These are phyloP conservation scores for Candida taoyuanica DNA, from an alignment of 805 yeast genomes.

Conservation along the genomic window DNA sequence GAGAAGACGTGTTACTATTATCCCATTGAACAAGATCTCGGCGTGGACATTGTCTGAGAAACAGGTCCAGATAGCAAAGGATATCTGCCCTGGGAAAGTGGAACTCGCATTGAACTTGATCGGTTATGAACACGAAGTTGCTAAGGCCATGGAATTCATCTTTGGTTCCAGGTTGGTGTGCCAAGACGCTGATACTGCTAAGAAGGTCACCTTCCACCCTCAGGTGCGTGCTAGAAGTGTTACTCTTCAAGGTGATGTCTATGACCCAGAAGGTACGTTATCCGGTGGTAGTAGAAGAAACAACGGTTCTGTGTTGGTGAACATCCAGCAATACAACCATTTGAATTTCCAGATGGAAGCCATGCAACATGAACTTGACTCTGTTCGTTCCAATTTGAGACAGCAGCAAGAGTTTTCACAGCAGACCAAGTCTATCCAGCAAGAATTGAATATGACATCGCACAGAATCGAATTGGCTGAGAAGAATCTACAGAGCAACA, in stretches of 20 bases:
- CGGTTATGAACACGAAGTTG: constrained; percentile 64
- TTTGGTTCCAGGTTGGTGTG: constrained; percentile 91
- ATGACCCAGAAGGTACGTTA: constrained; percentile 93
- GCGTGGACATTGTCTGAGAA: constrained; percentile 51
- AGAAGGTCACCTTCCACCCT: constrained; percentile 82
- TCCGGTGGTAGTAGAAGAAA: constrained; percentile 88
- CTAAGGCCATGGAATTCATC: constrained; percentile 83
- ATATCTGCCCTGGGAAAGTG: constrained; percentile 77
- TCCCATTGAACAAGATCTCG: constrained; percentile 84
- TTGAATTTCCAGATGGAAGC: constrained; percentile 35
- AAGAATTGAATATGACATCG: constrained; percentile 48
- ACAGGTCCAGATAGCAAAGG: constrained; percentile 60
- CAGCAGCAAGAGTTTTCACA: constrained; percentile 40
- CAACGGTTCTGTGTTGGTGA: constrained; percentile 52
- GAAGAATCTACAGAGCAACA: constrained; percentile 50
- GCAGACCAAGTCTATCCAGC: constrained; percentile 52
- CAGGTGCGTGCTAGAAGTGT: constrained; percentile 75
- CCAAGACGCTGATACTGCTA: constrained; percentile 82
- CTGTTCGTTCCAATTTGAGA: constrained; percentile 36
- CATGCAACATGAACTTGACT: constrained; percentile 40
- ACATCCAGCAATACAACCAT: constrained; percentile 60
- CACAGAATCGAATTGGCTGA: constrained; percentile 57
- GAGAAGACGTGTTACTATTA: constrained; percentile 79
- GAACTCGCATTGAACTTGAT: constrained; percentile 84
- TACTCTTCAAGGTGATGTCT: constrained; percentile 88